Evolutionary conservation across 345 rosid species (phyloP).

Genomic region (Corymbia maculata): DNA sequence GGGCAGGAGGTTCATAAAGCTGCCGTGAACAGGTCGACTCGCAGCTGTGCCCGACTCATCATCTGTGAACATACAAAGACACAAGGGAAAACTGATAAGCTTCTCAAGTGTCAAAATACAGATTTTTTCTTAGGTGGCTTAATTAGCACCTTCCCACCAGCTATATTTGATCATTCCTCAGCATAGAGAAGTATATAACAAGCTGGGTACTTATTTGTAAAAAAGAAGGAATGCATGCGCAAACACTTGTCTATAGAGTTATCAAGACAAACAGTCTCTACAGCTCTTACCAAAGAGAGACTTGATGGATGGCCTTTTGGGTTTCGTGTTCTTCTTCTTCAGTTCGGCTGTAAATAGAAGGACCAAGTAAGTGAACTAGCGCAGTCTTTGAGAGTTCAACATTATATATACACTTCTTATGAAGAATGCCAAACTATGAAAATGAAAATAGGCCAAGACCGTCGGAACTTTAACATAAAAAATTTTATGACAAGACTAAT

Average conservation of each 20-base stretch:
- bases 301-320: conserved; percentile 87
- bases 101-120: background rate
- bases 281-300: conserved; percentile 76
- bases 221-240: background rate
- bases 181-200: background rate
- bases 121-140: background rate
- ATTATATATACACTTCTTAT: background rate
- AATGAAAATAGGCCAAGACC: background rate
- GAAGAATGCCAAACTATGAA: background rate
- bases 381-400: background rate
- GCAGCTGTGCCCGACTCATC: conserved; percentile 52
- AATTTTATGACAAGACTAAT: background rate
- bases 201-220: background rate
- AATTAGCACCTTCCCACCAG: background rate
- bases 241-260: background rate
- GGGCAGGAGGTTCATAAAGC: conserved; percentile 75
- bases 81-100: background rate
- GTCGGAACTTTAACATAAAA: background rate
- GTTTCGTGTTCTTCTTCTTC: conserved; percentile 80
- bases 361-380: background rate
- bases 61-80: conserved; percentile 26
- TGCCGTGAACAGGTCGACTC: conserved; percentile 56
- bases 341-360: conserved; percentile 46
- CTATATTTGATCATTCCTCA: background rate
- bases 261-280: background rate